A percentile compares a stretch with the other conserved stretches of the same genome.
These are phyloP conservation scores for Prunus padus DNA, from an alignment of 306 rosid species.

Conservation along the genomic window DNA sequence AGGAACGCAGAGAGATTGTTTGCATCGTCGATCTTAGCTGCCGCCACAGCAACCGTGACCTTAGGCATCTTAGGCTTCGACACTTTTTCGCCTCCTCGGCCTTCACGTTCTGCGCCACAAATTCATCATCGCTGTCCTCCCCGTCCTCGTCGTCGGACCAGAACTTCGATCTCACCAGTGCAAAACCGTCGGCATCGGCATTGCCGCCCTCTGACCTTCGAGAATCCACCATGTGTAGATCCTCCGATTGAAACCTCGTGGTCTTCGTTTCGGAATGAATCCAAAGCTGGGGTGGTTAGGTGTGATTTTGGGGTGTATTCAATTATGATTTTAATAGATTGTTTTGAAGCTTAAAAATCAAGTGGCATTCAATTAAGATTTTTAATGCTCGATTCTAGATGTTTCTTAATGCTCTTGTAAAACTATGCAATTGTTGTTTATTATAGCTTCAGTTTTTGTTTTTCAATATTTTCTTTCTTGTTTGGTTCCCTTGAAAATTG, in stretches of 20 bases:
- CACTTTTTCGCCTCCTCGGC: constrained; percentile 66
- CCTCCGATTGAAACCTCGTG: constrained; percentile 56
- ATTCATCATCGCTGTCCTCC: constrained; percentile 49
- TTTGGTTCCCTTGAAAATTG: too few species aligned
- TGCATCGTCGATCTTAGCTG: constrained; percentile 71
- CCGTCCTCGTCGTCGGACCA: constrained; percentile 50
- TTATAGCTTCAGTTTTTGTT: too few species aligned
- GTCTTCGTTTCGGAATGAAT: constrained; percentile 30
- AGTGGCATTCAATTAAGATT: too few species aligned
- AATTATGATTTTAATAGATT: too few species aligned
- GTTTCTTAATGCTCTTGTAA: too few species aligned
- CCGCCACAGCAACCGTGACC: constrained; percentile 81
- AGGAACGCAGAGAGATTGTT: constrained; percentile 61
- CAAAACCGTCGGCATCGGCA: constrained; percentile 31
- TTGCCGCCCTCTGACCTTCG: constrained; percentile 55
- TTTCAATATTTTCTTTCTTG: too few species aligned
- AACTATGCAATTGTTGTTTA: too few species aligned
- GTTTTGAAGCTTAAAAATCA: too few species aligned
- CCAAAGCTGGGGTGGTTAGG: constrained; percentile 24
- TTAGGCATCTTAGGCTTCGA: constrained; percentile 84
- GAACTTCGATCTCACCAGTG: constrained; percentile 59
- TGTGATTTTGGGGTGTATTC: too few species aligned
- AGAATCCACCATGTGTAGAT: constrained; percentile 59
- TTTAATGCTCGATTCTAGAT: too few species aligned
- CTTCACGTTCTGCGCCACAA: constrained; percentile 50